phyloP scores from a whole-genome alignment of 164 flowering plant species.

The Tinospora cordifolia region DNA sequence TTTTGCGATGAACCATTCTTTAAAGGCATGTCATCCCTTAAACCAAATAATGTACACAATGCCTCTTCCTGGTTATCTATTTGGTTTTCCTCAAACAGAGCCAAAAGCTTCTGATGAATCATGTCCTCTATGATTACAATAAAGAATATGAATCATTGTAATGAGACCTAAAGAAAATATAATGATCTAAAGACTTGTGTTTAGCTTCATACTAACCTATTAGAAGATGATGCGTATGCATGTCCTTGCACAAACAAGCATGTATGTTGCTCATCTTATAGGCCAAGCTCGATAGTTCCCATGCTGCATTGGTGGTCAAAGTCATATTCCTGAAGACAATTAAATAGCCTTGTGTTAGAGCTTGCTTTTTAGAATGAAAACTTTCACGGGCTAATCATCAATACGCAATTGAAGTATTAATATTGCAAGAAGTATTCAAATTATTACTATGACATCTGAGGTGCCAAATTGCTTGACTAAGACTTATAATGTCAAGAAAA shows the following conservation, averaged over 20 bases:
- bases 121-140: constrained; percentile 32
- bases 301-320: constrained; percentile 30
- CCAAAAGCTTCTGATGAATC: constrained; percentile 33
- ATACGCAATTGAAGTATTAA: not conserved
- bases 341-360: not conserved
- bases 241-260: constrained; percentile 29
- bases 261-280: constrained; percentile 30
- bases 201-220: constrained; percentile 36
- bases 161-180: not conserved
- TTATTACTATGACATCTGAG: not conserved
- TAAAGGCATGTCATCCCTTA: constrained; percentile 46
- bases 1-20: constrained; percentile 29
- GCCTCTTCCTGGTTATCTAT: constrained; percentile 57
- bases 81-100: constrained; percentile 31
- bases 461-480: not conserved
- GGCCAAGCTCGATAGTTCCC: constrained; percentile 58
- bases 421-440: not conserved
- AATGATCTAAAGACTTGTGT: not conserved
- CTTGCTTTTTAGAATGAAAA: not conserved
- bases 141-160: not conserved
- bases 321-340: constrained; percentile 30
- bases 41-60: constrained; percentile 38
- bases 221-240: constrained; percentile 38
- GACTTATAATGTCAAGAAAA: not conserved
- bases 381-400: not conserved